Conservation (phyloP, 2,329 filamentous ascomycete species). For the Pseudogymnoascus destructans region DNA sequence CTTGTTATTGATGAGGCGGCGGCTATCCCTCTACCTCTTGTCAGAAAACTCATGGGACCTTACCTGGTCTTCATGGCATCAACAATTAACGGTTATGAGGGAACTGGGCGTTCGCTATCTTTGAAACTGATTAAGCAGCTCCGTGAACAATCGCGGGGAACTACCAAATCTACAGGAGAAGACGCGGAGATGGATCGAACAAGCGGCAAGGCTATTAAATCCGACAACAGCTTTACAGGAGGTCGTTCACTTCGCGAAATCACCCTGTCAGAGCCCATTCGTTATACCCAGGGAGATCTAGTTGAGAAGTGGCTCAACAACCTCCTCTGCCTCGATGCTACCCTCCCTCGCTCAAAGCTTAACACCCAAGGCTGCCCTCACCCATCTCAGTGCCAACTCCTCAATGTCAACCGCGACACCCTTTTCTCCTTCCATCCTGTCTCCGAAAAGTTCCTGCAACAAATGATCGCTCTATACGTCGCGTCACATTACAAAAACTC, state of each 20-base stretch:
- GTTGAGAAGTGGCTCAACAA: slow-evolving; percentile 97
- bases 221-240: slow-evolving; percentile 44
- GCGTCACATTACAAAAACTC: slow-evolving; percentile 98
- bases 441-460: slow-evolving; percentile 91
- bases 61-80: slow-evolving; percentile 99
- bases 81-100: slow-evolving; percentile 97
- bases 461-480: slow-evolving; percentile 96
- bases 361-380: slow-evolving; percentile 72
- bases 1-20: slow-evolving; percentile 96
- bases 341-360: slow-evolving; percentile 63
- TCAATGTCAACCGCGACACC: slow-evolving; percentile 92
- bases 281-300: slow-evolving; percentile 78
- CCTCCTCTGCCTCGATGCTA: slow-evolving; percentile 85
- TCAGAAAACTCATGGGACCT: slow-evolving; percentile 87
- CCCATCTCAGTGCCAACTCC: slow-evolving; percentile 78
- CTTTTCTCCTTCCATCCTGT: slow-evolving; percentile 97
- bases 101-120: slow-evolving; percentile 85
- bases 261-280: slow-evolving; percentile 82
- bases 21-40: slow-evolving; percentile 84
- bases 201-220: slow-evolving; percentile 60
- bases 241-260: slow-evolving; percentile 80
- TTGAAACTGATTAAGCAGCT: slow-evolving; percentile 95
- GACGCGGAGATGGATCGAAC: slow-evolving; percentile 63
- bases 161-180: slow-evolving; percentile 38
- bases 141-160: slow-evolving; percentile 73